These are phyloP conservation scores for Camellia lanceoleosa DNA, from an alignment of 148 eudicot genomes.

Conservation along the genomic window DNA sequence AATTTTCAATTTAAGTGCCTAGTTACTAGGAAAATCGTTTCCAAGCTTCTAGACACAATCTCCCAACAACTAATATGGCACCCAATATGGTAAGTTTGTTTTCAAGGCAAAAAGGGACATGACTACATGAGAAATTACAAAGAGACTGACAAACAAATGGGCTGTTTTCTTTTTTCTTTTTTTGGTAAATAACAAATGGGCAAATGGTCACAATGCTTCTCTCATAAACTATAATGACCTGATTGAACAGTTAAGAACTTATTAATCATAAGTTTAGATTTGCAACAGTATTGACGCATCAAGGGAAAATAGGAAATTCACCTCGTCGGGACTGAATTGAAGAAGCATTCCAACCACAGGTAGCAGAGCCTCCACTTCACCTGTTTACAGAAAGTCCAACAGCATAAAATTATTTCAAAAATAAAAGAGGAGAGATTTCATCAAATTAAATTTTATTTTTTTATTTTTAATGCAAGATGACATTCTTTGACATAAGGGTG, in stretches of 20 bases:
- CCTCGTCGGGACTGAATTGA: constrained; percentile 99
- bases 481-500: neutral
- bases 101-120: neutral
- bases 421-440: neutral
- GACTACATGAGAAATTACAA: neutral
- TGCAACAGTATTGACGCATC: neutral
- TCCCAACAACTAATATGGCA: neutral
- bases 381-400: constrained; percentile 33
- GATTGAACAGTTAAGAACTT: neutral
- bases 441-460: too few relatives aligned
- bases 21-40: neutral
- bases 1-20: neutral
- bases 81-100: too few relatives aligned
- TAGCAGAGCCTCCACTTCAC: constrained; percentile 92
- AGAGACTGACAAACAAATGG: neutral
- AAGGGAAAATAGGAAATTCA: constrained; percentile 27
- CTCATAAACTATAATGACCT: neutral
- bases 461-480: neutral
- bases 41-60: neutral
- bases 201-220: neutral
- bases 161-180: neutral
- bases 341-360: constrained; percentile 97
- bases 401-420: neutral
- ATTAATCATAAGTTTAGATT: neutral
- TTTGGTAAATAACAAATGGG: too few relatives aligned